Percentiles rank a stretch among this genome's conserved stretches.
Conservation (phyloP, 2,329 filamentous ascomycete genomes). For the Alternaria sp. region DNA sequence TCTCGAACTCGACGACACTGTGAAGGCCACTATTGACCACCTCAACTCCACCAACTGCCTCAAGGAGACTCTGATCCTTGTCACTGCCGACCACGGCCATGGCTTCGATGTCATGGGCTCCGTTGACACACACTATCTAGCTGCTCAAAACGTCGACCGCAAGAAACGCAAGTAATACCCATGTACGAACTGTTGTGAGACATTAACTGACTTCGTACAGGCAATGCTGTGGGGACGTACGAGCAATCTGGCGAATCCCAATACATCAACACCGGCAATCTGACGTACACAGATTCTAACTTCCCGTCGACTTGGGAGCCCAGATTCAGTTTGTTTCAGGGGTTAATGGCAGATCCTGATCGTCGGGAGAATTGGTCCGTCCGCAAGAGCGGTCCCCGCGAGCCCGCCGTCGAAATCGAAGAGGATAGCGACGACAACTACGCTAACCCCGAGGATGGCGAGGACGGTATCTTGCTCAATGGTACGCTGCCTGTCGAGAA, state of each 20-base stretch:
- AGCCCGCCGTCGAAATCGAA: constrained; percentile 63
- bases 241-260: constrained; percentile 75
- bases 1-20: constrained; percentile 83
- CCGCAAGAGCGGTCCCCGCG: constrained; percentile 68
- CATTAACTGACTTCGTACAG: not conserved
- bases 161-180: constrained; percentile 63
- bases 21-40: constrained; percentile 75
- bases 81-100: constrained; percentile 88
- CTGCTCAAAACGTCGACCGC: constrained; percentile 68
- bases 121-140: constrained; percentile 80
- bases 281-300: constrained; percentile 69
- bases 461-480: constrained; percentile 74
- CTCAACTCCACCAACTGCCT: constrained; percentile 70
- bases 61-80: constrained; percentile 78
- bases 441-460: constrained; percentile 70
- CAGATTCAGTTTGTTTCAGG: too few relatives aligned
- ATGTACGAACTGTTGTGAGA: not conserved
- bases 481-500: constrained; percentile 72
- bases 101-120: constrained; percentile 86
- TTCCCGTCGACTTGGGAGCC: constrained; percentile 64
- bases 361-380: constrained; percentile 78
- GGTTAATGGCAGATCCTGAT: constrained; percentile 68
- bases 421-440: constrained; percentile 62
- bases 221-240: constrained; percentile 74
- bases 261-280: constrained; percentile 69